These are phyloP conservation scores for Exophiala calicioides DNA, from an alignment of 2,329 filamentous ascomycete genomes.

Conservation along the genomic window DNA sequence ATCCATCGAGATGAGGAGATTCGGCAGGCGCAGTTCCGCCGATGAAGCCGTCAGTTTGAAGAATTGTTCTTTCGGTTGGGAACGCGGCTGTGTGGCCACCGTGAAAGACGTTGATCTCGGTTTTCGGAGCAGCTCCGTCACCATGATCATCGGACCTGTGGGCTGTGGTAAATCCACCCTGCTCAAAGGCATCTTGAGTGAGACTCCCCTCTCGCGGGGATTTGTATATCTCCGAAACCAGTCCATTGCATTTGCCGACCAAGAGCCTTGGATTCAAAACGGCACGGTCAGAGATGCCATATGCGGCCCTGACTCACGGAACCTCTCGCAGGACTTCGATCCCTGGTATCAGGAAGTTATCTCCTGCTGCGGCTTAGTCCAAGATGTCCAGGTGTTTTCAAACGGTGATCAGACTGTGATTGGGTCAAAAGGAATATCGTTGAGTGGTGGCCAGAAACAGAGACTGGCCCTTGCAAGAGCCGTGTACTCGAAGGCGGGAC, in stretches of 20 bases:
- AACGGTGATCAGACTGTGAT: conserved; percentile 30
- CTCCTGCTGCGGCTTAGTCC: conserved; percentile 29
- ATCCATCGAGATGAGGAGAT: conserved; percentile 12
- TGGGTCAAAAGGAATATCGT: conserved; percentile 30
- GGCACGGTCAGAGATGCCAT: conserved; percentile 31
- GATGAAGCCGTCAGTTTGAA: conserved; percentile 35
- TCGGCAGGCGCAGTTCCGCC: not conserved
- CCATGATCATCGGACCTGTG: conserved; percentile 34
- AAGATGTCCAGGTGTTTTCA: conserved; percentile 31
- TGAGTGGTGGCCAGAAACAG: conserved; percentile 36
- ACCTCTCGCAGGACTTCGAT: conserved; percentile 20
- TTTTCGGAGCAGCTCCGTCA: conserved; percentile 23
- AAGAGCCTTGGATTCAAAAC: conserved; percentile 31
- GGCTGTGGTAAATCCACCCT: conserved; percentile 33
- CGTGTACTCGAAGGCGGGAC: conserved; percentile 51
- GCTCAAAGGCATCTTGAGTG: conserved; percentile 28
- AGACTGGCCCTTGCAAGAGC: conserved; percentile 52
- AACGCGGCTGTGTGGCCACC: conserved; percentile 42
- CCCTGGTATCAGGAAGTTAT: conserved; percentile 34
- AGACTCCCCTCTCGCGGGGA: conserved; percentile 22
- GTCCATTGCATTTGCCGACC: conserved; percentile 26
- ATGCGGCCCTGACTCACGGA: conserved; percentile 22
- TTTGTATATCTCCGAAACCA: conserved; percentile 20
- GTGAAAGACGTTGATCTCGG: conserved; percentile 30
- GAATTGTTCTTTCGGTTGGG: conserved; percentile 52